These are phyloP conservation scores for Ophiocytium majus DNA, from an alignment of 352 stramenopile species.

Conservation along the genomic window DNA sequence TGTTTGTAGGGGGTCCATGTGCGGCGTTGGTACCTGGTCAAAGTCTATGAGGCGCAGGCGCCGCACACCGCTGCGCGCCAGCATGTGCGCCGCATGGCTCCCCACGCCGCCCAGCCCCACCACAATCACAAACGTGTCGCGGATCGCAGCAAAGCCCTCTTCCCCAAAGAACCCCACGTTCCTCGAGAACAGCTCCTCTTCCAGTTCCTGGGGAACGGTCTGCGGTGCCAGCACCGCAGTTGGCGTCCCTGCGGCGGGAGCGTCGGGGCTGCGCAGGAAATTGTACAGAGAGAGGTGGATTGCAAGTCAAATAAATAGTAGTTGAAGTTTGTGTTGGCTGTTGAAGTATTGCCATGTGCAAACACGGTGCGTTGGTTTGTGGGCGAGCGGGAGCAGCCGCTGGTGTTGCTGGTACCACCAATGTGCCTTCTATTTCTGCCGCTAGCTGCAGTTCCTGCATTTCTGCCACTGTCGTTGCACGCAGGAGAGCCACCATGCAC, in stretches of 20 bases:
- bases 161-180: conserved; percentile 54
- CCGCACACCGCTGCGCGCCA: conserved; percentile 88
- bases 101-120: conserved; percentile 95
- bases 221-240: no score
- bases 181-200: conserved; percentile 53
- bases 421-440: background rate
- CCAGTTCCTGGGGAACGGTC: conserved; percentile 43
- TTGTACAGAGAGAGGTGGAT: no score
- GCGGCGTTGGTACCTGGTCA: conserved; percentile 91
- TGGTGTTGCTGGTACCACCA: no score
- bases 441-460: background rate
- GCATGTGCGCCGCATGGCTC: conserved; percentile 91
- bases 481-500: background rate
- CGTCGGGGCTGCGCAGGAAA: background rate
- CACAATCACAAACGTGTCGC: conserved; percentile 72
- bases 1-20: no score
- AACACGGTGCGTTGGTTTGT: no score
- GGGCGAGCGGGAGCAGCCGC: no score
- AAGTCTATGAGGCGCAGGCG: conserved; percentile 96
- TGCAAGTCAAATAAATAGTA: no score
- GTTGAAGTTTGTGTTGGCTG: no score
- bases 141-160: conserved; percentile 39
- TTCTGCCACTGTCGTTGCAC: background rate
- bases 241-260: background rate
- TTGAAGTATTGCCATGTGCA: no score